These are phyloP conservation scores for Crithidia thermophila DNA, from an alignment of 208 protist species.

Conservation along the genomic window DNA sequence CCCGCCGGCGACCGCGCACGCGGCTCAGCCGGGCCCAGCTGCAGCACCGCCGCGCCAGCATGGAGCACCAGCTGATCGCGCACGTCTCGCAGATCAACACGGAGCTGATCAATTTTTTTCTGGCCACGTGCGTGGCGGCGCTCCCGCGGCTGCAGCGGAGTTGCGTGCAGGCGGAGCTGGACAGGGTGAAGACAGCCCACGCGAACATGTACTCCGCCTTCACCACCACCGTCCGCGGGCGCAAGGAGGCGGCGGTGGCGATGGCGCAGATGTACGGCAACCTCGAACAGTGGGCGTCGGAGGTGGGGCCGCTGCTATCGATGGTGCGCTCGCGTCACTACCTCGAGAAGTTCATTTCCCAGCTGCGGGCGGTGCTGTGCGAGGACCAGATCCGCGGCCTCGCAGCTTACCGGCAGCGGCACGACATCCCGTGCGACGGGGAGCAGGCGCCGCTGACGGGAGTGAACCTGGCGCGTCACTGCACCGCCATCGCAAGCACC, in stretches of 20 bases:
- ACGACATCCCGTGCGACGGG: not conserved
- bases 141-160: conserved; percentile 33
- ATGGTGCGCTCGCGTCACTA: conserved; percentile 24
- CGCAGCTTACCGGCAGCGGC: conserved; percentile 15
- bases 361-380: conserved; percentile 66
- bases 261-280: conserved; percentile 20
- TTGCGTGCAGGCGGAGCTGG: conserved; percentile 25
- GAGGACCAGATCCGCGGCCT: conserved; percentile 76
- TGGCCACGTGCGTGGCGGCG: conserved; percentile 41
- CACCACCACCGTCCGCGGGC: conserved; percentile 18
- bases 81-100: conserved; percentile 77
- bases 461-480: conserved; percentile 2
- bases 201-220: conserved; percentile 24
- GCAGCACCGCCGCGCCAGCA: conserved; percentile 6
- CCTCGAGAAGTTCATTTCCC: conserved; percentile 53
- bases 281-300: conserved; percentile 21
- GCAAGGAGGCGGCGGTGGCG: conserved; percentile 26
- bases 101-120: conserved; percentile 84
- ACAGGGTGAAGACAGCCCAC: conserved; percentile 13
- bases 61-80: conserved; percentile 62
- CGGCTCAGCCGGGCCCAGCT: conserved; percentile 7
- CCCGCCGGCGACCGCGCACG: not conserved
- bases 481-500: conserved; percentile 7
- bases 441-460: conserved; percentile 6
- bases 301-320: conserved; percentile 33